phyloP scores from a whole-genome alignment of 129 eudicot genomes.

The Sambucus nigra region DNA sequence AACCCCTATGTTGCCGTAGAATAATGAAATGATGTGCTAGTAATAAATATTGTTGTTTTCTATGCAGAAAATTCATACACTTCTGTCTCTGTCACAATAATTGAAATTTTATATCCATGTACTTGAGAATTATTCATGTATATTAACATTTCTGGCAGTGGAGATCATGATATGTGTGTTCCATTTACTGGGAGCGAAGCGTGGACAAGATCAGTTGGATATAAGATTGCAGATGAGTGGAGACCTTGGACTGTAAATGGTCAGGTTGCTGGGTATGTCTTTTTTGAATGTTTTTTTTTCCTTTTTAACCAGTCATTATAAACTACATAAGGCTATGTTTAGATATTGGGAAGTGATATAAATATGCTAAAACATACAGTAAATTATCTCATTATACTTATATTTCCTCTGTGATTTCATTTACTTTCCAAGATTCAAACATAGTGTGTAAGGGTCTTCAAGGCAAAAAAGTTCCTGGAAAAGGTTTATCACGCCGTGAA shows the following conservation, averaged over 20 bases:
- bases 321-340: background rate
- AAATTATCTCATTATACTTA: too few species aligned
- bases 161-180: slow-evolving; percentile 99
- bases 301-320: too few species aligned
- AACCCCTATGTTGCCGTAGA: too few species aligned
- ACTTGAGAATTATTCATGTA: slow-evolving; percentile 2
- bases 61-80: too few species aligned
- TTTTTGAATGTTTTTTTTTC: background rate
- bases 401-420: too few species aligned
- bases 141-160: slow-evolving; percentile 34
- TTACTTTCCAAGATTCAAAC: background rate
- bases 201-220: slow-evolving; percentile 90
- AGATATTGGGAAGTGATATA: too few species aligned
- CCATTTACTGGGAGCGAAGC: slow-evolving; percentile 93
- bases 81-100: background rate
- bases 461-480: background rate
- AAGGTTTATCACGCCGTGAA: background rate
- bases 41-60: too few species aligned
- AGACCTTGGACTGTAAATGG: slow-evolving; percentile 70
- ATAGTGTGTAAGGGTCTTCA: background rate
- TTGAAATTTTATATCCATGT: background rate
- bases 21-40: too few species aligned
- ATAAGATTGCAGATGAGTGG: slow-evolving; percentile 64
- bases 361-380: background rate
- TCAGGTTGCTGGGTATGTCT: slow-evolving; percentile 85